phyloP scores from a whole-genome alignment of 179 eudicot genomes.

The Beta corolliflora region DNA sequence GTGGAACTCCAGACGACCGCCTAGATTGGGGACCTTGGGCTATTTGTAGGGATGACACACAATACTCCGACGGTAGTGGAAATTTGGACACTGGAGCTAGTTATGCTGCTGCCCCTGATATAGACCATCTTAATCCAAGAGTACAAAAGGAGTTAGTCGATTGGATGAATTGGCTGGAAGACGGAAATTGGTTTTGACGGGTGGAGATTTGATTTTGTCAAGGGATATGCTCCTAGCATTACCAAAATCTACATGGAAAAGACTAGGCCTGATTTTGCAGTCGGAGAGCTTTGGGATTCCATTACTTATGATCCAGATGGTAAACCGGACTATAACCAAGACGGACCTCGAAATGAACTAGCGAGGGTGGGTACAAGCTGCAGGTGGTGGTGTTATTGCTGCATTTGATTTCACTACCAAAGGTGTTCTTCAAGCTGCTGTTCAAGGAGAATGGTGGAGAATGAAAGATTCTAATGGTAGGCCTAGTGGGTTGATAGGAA shows the following conservation, averaged over 20 bases:
- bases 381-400: constrained; percentile 16
- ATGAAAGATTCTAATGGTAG: constrained; percentile 20
- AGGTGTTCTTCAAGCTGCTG: constrained; percentile 25
- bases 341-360: constrained; percentile 18
- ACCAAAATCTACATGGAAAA: constrained; percentile 32
- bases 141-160: constrained; percentile 64
- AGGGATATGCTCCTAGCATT: constrained; percentile 54
- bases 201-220: constrained; percentile 57
- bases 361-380: constrained; percentile 20
- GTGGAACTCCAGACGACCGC: constrained; percentile 22
- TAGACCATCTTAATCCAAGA: constrained; percentile 28
- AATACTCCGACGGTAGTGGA: constrained; percentile 25
- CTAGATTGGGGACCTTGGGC: constrained; percentile 32
- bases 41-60: constrained; percentile 26
- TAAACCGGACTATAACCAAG: constrained; percentile 22
- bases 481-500: constrained; percentile 25
- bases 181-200: constrained; percentile 16
- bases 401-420: constrained; percentile 26
- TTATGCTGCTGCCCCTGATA: constrained; percentile 26
- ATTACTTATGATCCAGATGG: constrained; percentile 22
- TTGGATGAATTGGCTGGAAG: constrained; percentile 74
- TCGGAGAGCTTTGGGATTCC: constrained; percentile 21
- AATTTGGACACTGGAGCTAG: constrained; percentile 23
- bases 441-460: constrained; percentile 27
- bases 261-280: constrained; percentile 21